Conservation (phyloP, 306 rosid species). For the Crotalaria pallida region DNA sequence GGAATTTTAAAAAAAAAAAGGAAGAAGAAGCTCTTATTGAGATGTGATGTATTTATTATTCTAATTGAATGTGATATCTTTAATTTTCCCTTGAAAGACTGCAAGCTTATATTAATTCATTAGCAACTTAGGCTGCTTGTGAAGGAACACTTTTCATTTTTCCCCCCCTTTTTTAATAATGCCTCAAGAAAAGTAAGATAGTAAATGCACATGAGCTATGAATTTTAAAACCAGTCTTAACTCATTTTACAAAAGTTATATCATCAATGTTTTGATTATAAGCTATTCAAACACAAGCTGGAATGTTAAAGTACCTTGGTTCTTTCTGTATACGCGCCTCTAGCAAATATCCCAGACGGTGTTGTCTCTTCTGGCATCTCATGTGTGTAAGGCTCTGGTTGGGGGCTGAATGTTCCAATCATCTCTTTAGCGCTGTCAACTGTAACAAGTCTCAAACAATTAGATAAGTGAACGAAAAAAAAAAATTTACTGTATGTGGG, state of each 20-base stretch:
- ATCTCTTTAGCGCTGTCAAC: constrained; percentile 80
- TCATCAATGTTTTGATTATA: too few relatives aligned
- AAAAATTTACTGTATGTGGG: background rate
- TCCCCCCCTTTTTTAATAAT: background rate
- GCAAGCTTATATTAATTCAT: too few relatives aligned
- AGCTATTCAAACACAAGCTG: background rate
- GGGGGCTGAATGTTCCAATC: constrained; percentile 93
- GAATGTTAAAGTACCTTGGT: constrained; percentile 46
- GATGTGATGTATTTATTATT: too few relatives aligned
- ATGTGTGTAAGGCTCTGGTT: constrained; percentile 61
- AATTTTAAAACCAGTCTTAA: background rate
- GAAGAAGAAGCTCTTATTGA: too few relatives aligned
- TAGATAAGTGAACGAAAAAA: background rate
- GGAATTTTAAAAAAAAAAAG: too few relatives aligned
- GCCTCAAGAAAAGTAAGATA: background rate
- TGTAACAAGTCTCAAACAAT: constrained; percentile 22
- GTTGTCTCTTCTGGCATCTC: constrained; percentile 85
- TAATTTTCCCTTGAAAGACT: too few relatives aligned
- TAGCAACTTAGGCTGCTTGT: background rate
- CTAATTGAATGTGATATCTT: too few relatives aligned
- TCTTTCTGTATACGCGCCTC: constrained; percentile 79
- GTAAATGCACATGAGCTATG: background rate
- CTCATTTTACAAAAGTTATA: too few relatives aligned
- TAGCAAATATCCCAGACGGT: constrained; percentile 84
- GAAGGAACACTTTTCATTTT: too few relatives aligned